Base-by-base conservation (phyloP, 495 filamentous ascomycete genomes). In the Saxophila tyrrhenica region DNA sequence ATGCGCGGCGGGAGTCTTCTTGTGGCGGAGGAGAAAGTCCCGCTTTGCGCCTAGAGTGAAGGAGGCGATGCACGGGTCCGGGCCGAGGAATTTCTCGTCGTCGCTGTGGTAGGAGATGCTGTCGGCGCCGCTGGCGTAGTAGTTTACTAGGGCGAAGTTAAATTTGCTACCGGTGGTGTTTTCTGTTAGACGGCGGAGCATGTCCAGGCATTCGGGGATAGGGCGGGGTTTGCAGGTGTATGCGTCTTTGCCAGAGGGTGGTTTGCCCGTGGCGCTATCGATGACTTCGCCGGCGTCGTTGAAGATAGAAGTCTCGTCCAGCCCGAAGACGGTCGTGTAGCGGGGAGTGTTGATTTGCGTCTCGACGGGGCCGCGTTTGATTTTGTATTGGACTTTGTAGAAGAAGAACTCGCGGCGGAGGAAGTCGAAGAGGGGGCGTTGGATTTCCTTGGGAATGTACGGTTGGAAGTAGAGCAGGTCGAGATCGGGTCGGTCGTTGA, bases 141-240 rank as follows among this genome's bases (percentile, higher is more conserved):
- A 89, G 60, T 88, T 89, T 9, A 88, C 82, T 1, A 89, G 71
- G 52, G 77, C 78, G 68, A 87, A 86, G 60, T 90, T 89, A 66
- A 83, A 89, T 2, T 54, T 74, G 53, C 72, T 70, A n/a, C 70
- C 71, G 1, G 82, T 84, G 2, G 77, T 71, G 3, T 70, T 65
- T 66, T 87, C 80, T 5, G 81, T 78, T 32, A 73, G 61, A 32
- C 64, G 64, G 2, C 77, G 73, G 1, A 88, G 72, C 1, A 65
- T 55, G 39, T 82, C 73, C 1, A 89, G 75, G 61, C 83, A 85
- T 29, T 76, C 63, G 0, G 85, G 85, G 10, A 88, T 74, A 2
- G 84, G 84, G 0, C 83, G 75, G 0, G 85, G 85, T 0, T 64
- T 58, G 60, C 72, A 77, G 41, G 71, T 70, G 64, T 86, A 85